Evolutionary conservation across 1,139 yeast species (phyloP), one percentile per base, ranked within the genome.

Genomic region (Magnusiomyces suaveolens): DNA sequence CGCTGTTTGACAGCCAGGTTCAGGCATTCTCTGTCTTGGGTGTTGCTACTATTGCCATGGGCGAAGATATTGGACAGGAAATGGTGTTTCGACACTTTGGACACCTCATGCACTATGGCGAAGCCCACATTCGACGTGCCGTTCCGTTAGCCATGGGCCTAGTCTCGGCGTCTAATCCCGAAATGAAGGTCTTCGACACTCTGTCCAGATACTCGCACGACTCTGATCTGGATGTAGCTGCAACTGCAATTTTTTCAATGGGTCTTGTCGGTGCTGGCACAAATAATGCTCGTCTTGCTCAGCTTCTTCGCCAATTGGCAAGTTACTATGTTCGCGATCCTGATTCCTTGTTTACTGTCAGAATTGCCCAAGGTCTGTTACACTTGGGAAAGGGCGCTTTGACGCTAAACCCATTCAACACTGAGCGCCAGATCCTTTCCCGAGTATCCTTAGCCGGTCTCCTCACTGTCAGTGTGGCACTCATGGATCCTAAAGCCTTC

Each of bases 201-300:
- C 78, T 94, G 60, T 89, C 97, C 2, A 82, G 98, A 69, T 89
- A 87, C 72, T 88, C 97, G 2, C 99, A 94, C 71, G 98, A 94
- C 67, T 84, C 89, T 56, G 97, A 92, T 70, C 75, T 87, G 63
- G 96, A 88, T 66, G 97, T 94, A 56, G 96, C 98, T 3, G 85
- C 85, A 69, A 94, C 90, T 67, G 90, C 98, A 32, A 90, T 92
- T 59, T 90, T 87, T 66, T 83, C 96, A 48, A 90, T 94, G 98
- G 98, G 99, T 56, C 74, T 94, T 60, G 96, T 92, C 62, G 98
- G 98, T 67, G 94, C 97, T 32, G 99, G 99, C 72, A 94, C 98
- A 43, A 90, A 92, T 72, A 94, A 94, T 69, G 98, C 99, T 8
- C 85, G 99, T 74, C 78, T 94, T 62, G 97, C 97, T 1, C 98